Percentiles rank a stretch among this genome's conserved stretches.
Evolutionary conservation across 257 asterid species (phyloP).

Genomic region (Forsythia suspensa): DNA sequence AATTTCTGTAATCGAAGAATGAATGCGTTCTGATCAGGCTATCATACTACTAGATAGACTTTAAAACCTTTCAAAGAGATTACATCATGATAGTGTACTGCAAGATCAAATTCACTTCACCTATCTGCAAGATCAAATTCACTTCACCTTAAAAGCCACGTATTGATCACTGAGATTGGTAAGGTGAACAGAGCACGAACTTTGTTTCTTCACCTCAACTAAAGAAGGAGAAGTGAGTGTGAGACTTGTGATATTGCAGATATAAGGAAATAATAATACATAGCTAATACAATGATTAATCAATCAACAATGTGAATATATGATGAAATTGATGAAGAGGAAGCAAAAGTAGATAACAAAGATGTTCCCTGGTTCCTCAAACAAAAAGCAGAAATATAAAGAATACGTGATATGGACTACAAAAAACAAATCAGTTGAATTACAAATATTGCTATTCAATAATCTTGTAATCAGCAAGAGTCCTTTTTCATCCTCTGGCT

Average conservation of each 20-base stretch:
- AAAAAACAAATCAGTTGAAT: neutral
- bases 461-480: neutral
- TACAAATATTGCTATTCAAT: neutral
- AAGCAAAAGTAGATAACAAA: neutral
- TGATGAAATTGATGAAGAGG: slow-evolving; percentile 3
- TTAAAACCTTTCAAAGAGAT: neutral
- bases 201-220: slow-evolving; percentile 92
- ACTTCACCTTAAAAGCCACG: slow-evolving; percentile 83
- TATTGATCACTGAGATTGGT: slow-evolving; percentile 70
- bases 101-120: slow-evolving; percentile 38
- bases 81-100: slow-evolving; percentile 12
- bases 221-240: slow-evolving; percentile 27
- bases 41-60: neutral
- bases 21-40: neutral
- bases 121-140: slow-evolving; percentile 39
- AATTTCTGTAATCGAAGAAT: neutral
- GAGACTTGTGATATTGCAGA: slow-evolving; percentile 18
- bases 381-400: slow-evolving; percentile 4
- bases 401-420: neutral
- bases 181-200: slow-evolving; percentile 62
- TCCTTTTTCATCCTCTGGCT: neutral
- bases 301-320: neutral
- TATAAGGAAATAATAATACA: neutral
- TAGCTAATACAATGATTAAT: slow-evolving; percentile 3
- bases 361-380: neutral